Evolutionary conservation across 208 protist genomes (phyloP), one percentile per base, ranked within the genome.

Genomic region (Angomonas deanei): DNA sequence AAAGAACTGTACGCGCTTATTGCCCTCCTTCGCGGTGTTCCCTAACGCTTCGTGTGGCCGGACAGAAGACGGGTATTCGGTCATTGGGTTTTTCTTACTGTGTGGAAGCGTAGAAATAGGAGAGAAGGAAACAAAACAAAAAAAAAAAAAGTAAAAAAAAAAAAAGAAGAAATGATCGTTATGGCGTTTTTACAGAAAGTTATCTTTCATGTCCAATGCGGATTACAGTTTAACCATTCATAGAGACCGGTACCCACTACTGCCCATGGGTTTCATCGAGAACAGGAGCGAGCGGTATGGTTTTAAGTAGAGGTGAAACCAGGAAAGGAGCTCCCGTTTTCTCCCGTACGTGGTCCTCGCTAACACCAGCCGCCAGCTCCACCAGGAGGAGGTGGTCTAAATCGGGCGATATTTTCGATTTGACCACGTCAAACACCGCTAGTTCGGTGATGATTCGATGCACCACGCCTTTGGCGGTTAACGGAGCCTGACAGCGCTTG

Each of bases 391-490:
- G 65, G 11, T 80, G 72, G 32, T 74, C 68, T 13, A 63, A 27
- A 5, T 58, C 64, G 31, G 55, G 55, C 17, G 32, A 48, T 6
- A 50, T 63, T 3, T 17, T 38, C 3, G 39, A 36, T 11, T 59
- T 49, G 36, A 83, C 72, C 8, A 97, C 71, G 19, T 97, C 85
- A 66, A 98, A 98, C 0, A 97, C 94, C 15, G 70, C 83, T 39
- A 97, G 69, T 21, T 98, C 97, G 2, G 97, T 98, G 68, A 98
- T 98, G 60, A 98, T 94, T 54, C 82, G 70, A 56, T 94, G 72
- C 21, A 97, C 92, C 58, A 78, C 79, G 27, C 70, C 53, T 27
- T 67, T 68, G 10, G 83, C 96, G 6, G 96, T 98, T 4, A 97
- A 62, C 28, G 96, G 96, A 5, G 97, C 71, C 4, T 65, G 69